Evolutionary conservation across 2,329 filamentous ascomycete genomes (phyloP).

Genomic region (Sporothrix protearum): DNA sequence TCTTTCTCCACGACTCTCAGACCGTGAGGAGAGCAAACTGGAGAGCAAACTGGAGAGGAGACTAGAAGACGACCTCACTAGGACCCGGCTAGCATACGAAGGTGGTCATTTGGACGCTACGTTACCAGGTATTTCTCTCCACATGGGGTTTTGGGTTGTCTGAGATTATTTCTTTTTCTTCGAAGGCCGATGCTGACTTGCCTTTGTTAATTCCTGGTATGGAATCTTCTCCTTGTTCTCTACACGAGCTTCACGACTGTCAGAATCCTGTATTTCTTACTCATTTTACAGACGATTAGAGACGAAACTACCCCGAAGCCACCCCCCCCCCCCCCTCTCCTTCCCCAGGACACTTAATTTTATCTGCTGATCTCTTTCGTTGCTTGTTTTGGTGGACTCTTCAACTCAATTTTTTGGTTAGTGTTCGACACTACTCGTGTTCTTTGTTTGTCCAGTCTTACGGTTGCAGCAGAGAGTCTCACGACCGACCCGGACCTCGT

Average conservation of each 20-base stretch:
- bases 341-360: neutral
- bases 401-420: neutral
- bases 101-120: neutral
- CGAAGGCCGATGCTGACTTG: neutral
- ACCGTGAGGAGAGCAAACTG: neutral
- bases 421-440: too few species aligned
- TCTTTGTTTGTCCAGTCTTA: neutral
- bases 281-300: neutral
- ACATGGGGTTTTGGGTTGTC: neutral
- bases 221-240: neutral
- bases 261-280: neutral
- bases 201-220: too few species aligned
- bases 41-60: neutral
- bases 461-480: neutral
- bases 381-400: neutral
- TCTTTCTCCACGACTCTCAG: neutral
- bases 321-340: neutral
- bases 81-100: neutral
- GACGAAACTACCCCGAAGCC: neutral
- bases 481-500: neutral
- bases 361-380: neutral
- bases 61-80: neutral
- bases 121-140: neutral
- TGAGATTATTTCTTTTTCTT: neutral
- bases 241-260: neutral